Percentiles rank a stretch among this genome's conserved stretches.
Evolutionary conservation across 75 land plant species (phyloP).

Genomic region (Cryptomeria japonica): DNA sequence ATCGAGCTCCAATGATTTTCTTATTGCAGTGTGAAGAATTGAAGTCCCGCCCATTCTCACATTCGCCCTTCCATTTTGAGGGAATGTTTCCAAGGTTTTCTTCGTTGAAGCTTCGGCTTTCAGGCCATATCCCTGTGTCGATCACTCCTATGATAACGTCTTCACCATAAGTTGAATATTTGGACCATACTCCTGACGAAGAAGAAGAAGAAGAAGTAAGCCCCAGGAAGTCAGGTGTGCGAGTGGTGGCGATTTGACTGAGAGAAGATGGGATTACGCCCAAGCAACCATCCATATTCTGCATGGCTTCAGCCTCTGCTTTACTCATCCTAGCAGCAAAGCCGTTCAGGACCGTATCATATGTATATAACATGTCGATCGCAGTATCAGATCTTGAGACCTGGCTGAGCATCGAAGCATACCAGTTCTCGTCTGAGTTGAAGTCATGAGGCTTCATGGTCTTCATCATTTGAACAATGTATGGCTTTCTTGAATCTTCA

Average conservation of each 20-base stretch:
- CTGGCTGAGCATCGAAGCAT: too few species aligned
- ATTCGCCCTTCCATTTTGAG: constrained; percentile 60
- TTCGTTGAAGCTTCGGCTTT: background rate
- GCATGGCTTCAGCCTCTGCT: constrained; percentile 27
- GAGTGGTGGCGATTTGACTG: constrained; percentile 56
- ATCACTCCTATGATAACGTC: background rate
- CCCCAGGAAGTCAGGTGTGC: constrained; percentile 59
- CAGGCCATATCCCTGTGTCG: constrained; percentile 36
- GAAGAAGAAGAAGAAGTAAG: constrained; percentile 3
- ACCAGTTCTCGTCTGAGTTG: too few species aligned
- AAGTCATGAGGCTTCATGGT: too few species aligned
- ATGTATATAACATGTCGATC: constrained; percentile 26
- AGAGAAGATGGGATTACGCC: constrained; percentile 45
- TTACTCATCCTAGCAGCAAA: constrained; percentile 55
- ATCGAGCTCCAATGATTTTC: constrained; percentile 78
- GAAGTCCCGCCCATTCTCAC: constrained; percentile 36
- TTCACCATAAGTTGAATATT: too few species aligned
- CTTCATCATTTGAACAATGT: too few species aligned
- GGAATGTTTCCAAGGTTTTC: constrained; percentile 11
- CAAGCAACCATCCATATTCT: constrained; percentile 31
- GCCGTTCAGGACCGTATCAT: constrained; percentile 60
- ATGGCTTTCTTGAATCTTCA: too few species aligned
- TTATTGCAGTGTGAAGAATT: constrained; percentile 38
- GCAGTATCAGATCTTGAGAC: background rate
- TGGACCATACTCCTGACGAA: too few species aligned